Base-by-base conservation (phyloP, 495 filamentous ascomycete genomes). In the Penicillium bovifimosum region DNA sequence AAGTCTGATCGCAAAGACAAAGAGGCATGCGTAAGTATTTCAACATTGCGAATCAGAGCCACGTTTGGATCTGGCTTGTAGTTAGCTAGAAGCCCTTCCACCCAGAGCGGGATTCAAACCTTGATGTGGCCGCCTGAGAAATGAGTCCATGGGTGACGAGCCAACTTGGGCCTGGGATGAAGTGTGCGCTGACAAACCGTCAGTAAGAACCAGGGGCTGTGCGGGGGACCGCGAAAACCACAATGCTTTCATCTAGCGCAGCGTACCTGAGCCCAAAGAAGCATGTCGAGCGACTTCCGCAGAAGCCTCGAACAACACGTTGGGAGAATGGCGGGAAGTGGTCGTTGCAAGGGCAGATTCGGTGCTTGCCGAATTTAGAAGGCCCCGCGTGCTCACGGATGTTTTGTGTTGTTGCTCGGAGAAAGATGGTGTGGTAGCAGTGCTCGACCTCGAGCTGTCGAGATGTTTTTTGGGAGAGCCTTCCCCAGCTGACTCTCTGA, bases 1-100 rank as follows among this genome's bases (percentile, higher is more conserved):
- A 86, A 80, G 38, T 60, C 70, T 5, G 68, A 67, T 24, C 77
- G 70, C 13, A 82, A 62, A 18, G 76, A 80, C 27, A 90, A 71
- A 1, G 74, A 75, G 3, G 83, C 80, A 65, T 88, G 86, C 3
- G 86, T 84, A 33, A 71, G 65, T n/a, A 95, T 65, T 20, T 78
- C 73, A 35, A 91, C 64, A 43, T 80, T 86, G 26, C 76, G 76
- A 48, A 91, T 80, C 35, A 91, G 70, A 13, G 87, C 82, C 60
- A 86, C 80, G 31, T 61, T 61, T 42, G 65, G 62, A 53, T 69
- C 75, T 80, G 45, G 10, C 5, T 44, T 7, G 11, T 18, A 20
- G 27, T 58, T 34, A 52, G 64, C 62, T 35, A 53, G 45, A 45
- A 39, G 10, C 20, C 13, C 24, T 3, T 1, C 9, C 9, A 8